Evolutionary conservation across 106 monocot genomes (phyloP).

Genomic region (Dendrobium huoshanense): DNA sequence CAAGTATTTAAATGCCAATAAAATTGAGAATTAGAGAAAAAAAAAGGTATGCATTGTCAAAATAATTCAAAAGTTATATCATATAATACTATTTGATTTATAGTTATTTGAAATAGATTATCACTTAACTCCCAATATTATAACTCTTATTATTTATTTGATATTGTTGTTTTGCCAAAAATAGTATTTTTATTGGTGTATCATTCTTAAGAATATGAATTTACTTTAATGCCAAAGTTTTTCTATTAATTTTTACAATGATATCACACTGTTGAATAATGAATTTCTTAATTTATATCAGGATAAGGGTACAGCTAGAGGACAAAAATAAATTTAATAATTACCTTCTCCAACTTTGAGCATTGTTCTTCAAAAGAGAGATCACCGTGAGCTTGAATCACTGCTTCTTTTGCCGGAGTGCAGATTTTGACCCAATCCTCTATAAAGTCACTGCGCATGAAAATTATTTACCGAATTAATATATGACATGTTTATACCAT

Average conservation of each 20-base stretch:
- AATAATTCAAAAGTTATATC: no score
- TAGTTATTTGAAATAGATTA: no score
- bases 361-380: conserved; percentile 64
- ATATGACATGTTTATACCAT: no score
- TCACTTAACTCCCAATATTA: no score
- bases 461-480: neutral
- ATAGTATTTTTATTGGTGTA: no score
- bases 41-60: neutral
- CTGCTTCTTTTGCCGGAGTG: conserved; percentile 48
- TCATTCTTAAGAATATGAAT: no score
- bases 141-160: no score
- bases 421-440: conserved; percentile 83
- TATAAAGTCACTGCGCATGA: conserved; percentile 42
- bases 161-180: no score
- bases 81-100: no score
- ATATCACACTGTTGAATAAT: neutral
- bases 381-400: conserved; percentile 14
- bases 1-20: neutral
- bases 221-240: no score
- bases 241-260: no score
- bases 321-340: neutral
- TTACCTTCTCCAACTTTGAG: conserved; percentile 58
- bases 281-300: neutral
- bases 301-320: neutral
- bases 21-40: neutral